These are phyloP conservation scores for Ophiognomonia clavigignenti-juglandacearum DNA, from an alignment of 2,329 filamentous ascomycete species.

Conservation along the genomic window DNA sequence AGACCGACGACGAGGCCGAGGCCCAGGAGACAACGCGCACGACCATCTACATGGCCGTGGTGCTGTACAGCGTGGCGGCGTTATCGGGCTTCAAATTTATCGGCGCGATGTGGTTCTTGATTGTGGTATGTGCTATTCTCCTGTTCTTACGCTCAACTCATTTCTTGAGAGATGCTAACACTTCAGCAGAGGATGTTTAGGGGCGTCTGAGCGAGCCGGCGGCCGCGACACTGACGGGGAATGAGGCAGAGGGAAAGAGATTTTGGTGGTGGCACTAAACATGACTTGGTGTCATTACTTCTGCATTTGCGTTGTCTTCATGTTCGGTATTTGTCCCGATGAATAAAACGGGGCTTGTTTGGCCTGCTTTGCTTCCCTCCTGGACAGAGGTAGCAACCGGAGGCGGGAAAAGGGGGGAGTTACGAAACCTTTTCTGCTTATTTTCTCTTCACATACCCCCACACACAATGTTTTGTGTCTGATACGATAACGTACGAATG, in stretches of 20 bases:
- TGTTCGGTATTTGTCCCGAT: background rate
- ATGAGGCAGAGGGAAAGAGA: too few relatives aligned
- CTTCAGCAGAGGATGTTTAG: constrained; percentile 85
- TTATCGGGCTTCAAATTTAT: constrained; percentile 82
- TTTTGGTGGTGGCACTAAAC: too few relatives aligned
- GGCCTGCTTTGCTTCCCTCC: too few relatives aligned
- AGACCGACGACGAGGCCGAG: too few relatives aligned
- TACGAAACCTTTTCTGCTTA: too few relatives aligned
- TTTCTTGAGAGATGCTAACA: too few relatives aligned
- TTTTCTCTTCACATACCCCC: background rate
- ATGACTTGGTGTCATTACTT: background rate
- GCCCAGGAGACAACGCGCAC: constrained; percentile 46
- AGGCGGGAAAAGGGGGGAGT: too few relatives aligned
- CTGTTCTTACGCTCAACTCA: too few relatives aligned
- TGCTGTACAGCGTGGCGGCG: constrained; percentile 84
- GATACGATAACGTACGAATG: background rate
- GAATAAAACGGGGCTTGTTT: background rate
- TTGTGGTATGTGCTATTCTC: too few relatives aligned
- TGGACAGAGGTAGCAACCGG: too few relatives aligned
- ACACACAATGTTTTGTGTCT: too few relatives aligned
- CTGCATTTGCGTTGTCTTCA: background rate
- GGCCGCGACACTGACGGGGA: too few relatives aligned
- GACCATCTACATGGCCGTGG: constrained; percentile 79
- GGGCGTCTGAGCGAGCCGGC: constrained; percentile 42
- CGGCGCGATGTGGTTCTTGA: constrained; percentile 86